Evolutionary conservation across 2,329 filamentous ascomycete species (phyloP).

Genomic region (Botrytis elliptica): DNA sequence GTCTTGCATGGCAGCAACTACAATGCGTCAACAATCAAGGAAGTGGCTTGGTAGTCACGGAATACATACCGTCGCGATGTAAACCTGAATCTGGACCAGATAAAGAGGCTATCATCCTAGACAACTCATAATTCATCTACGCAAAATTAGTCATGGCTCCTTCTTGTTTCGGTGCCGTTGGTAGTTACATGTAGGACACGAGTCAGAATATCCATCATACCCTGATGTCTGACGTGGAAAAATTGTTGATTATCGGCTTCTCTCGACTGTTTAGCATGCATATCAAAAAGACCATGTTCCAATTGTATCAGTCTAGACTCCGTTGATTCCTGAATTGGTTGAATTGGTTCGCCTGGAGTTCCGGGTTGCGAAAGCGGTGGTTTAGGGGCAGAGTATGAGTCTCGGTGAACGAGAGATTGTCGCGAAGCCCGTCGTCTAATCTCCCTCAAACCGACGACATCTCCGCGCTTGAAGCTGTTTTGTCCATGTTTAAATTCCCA

Average conservation of each 20-base stretch:
- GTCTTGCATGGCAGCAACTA: slow-evolving; percentile 56
- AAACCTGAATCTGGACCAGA: slow-evolving; percentile 72
- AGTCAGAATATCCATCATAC: slow-evolving; percentile 75
- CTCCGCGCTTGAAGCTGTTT: slow-evolving; percentile 93
- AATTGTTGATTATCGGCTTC: slow-evolving; percentile 81
- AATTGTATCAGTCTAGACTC: slow-evolving; percentile 73
- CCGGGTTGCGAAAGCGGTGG: slow-evolving; percentile 72
- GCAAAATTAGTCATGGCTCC: slow-evolving; percentile 39
- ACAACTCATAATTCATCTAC: slow-evolving; percentile 82
- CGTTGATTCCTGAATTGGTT: slow-evolving; percentile 66
- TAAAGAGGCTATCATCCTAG: slow-evolving; percentile 69
- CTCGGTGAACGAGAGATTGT: slow-evolving; percentile 88
- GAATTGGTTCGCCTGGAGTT: slow-evolving; percentile 78
- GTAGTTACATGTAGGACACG: slow-evolving; percentile 63
- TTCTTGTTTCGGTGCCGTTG: slow-evolving; percentile 15
- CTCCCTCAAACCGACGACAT: slow-evolving; percentile 85
- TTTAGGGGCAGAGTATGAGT: slow-evolving; percentile 80
- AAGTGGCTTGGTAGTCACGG: slow-evolving; percentile 25
- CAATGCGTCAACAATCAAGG: slow-evolving; percentile 33
- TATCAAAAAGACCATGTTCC: slow-evolving; percentile 80
- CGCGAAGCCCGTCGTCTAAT: slow-evolving; percentile 94
- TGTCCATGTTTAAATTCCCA: slow-evolving; percentile 99
- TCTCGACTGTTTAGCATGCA: slow-evolving; percentile 71
- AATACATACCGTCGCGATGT: slow-evolving; percentile 73
- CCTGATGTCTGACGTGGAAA: slow-evolving; percentile 77